These are phyloP conservation scores for Cordyceps tenuipes DNA, from an alignment of 2,329 filamentous ascomycete genomes.

Conservation along the genomic window DNA sequence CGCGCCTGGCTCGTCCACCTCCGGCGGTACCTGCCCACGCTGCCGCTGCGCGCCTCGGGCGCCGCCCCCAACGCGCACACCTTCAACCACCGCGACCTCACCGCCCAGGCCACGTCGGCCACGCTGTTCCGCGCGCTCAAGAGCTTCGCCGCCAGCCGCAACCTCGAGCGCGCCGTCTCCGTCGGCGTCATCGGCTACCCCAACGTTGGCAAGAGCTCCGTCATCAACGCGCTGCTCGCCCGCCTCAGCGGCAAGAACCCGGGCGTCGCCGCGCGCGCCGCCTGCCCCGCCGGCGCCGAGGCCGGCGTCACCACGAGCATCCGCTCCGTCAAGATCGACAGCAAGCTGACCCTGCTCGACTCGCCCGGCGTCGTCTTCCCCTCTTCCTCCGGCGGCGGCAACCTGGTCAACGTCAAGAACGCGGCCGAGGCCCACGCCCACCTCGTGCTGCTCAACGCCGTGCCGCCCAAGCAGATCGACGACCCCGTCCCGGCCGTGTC, in stretches of 20 bases:
- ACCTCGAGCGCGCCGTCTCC: conserved; percentile 81
- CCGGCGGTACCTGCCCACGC: conserved; percentile 81
- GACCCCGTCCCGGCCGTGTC: conserved; percentile 84
- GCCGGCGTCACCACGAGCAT: conserved; percentile 86
- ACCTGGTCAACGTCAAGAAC: conserved; percentile 47
- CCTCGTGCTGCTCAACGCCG: conserved; percentile 78
- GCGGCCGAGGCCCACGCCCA: conserved; percentile 69
- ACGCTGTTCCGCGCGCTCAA: conserved; percentile 85
- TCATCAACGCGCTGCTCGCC: conserved; percentile 85
- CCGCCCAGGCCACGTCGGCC: conserved; percentile 75
- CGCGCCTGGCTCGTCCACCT: conserved; percentile 79
- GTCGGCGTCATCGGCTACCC: conserved; percentile 94
- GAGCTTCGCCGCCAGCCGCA: conserved; percentile 72
- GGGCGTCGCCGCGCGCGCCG: conserved; percentile 42
- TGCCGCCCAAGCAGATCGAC: conserved; percentile 89
- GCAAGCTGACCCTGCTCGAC: conserved; percentile 86
- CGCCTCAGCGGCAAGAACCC: conserved; percentile 60
- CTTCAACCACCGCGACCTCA: conserved; percentile 87
- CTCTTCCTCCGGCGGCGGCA: conserved; percentile 29
- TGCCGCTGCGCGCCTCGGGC: conserved; percentile 78
- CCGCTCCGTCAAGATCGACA: conserved; percentile 87
- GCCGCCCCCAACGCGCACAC: conserved; percentile 78
- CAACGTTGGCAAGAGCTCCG: conserved; percentile 92
- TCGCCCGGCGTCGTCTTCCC: conserved; percentile 94
- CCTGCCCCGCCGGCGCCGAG: conserved; percentile 83